Conservation (phyloP, 83 land plant genomes). For the Thuja plicata region DNA sequence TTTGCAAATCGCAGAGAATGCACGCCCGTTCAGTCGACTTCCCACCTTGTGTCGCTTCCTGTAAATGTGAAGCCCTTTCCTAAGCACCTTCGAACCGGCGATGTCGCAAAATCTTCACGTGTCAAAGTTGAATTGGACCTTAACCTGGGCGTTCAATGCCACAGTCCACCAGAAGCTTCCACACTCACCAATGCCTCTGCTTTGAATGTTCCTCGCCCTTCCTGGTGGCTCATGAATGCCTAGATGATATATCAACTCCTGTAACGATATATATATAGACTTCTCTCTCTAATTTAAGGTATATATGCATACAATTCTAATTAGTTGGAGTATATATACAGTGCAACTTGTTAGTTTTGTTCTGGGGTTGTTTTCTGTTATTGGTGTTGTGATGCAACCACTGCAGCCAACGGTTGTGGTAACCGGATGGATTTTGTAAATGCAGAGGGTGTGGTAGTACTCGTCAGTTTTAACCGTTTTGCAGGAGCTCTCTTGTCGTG, state of each 20-base stretch:
- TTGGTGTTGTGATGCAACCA: neutral
- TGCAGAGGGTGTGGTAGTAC: neutral
- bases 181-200: neutral
- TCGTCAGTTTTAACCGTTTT: neutral
- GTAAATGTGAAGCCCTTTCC: neutral
- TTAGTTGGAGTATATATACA: no score
- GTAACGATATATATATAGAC: neutral
- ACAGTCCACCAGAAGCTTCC: neutral
- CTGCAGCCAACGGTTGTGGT: neutral
- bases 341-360: neutral
- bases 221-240: neutral
- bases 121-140: constrained; percentile 3
- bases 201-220: neutral
- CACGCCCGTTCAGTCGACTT: neutral
- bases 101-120: neutral
- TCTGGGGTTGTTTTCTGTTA: neutral
- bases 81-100: neutral
- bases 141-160: neutral
- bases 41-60: neutral
- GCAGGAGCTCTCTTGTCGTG: neutral
- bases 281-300: no score
- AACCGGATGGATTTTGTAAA: neutral
- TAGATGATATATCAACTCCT: neutral
- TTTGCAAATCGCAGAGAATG: neutral
- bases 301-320: neutral